These are phyloP conservation scores for Syncephalis plumigaleata DNA, from an alignment of 371 early-diverging fungal genomes.

Conservation along the genomic window DNA sequence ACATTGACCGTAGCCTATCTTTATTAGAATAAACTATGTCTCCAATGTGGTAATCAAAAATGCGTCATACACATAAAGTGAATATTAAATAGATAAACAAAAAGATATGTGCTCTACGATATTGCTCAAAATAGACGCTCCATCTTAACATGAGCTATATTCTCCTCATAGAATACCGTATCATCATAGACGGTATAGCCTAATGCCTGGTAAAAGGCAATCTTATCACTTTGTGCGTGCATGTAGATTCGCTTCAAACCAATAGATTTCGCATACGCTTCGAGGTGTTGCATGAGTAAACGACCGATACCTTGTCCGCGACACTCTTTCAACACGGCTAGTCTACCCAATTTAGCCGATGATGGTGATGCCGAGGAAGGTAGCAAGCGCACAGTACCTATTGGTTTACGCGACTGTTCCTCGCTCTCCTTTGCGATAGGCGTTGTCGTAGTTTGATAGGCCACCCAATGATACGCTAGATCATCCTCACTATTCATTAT, in stretches of 20 bases:
- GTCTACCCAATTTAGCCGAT: not conserved
- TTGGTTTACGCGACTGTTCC: too few species aligned
- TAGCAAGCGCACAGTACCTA: not conserved
- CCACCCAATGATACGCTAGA: too few species aligned
- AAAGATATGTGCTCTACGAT: too few species aligned
- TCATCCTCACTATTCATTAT: too few species aligned
- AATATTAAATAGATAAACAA: too few species aligned
- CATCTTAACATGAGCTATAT: not conserved
- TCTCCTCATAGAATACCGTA: not conserved
- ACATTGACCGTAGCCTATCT: too few species aligned
- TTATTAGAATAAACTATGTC: too few species aligned
- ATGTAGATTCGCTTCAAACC: not conserved
- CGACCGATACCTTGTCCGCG: not conserved
- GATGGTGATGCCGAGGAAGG: not conserved
- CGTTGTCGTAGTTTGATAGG: too few species aligned
- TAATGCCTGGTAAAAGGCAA: not conserved
- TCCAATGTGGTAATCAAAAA: too few species aligned
- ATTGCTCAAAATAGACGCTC: not conserved
- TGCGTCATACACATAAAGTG: too few species aligned
- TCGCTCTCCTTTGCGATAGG: not conserved
- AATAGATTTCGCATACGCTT: not conserved
- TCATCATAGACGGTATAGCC: not conserved
- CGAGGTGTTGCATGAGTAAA: not conserved
- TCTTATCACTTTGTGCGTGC: not conserved
- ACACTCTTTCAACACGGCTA: not conserved